Evolutionary conservation across 2,329 filamentous ascomycete species (phyloP), one percentile per base, ranked within the genome.

Genomic region (Trichoderma sp.): DNA sequence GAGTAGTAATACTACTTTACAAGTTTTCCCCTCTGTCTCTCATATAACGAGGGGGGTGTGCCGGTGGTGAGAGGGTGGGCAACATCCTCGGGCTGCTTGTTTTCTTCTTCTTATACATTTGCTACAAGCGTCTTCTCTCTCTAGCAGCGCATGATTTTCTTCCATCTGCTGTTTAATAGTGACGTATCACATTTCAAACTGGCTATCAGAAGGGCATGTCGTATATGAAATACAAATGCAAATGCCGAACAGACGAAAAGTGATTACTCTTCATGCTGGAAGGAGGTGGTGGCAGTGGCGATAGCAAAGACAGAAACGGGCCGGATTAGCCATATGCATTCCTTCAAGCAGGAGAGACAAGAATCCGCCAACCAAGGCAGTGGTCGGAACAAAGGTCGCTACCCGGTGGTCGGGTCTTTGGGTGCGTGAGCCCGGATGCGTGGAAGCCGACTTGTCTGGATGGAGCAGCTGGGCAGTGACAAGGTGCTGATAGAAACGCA

Each of bases 91-190:
- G 14, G 34, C n/a, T 59, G 1, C 16, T 49, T 24, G 24, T 3
- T 32, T 60, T 13, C 8, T 16, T 21, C 5, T 30, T 16, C 5
- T 60, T 13, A 5, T 49, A n/a, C 24, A 30, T 24, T 21, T 51
- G 16, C 34, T 43, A 1, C 39, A 43, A 16, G 59, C 32, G 51
- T 28, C 24, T 18, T 43, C 39, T 49, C 32, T 24, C 16, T 32
- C 37, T 5, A 49, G 37, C 13, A 30, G n/a, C 49, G 61, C 61
- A 65, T 65, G 61, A 65, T 34, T 65, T 49, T 49, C 46, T 11
- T 49, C 21, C 11, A 56, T 56, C 34, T 56, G 61, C 61, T 65
- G 61, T 49, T 65, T 37, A 65, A 65, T 65, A 65, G 37, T 65
- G 61, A 65, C 46, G 18, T n/a, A 34, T 56, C 61, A 49, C 46